Conservation (phyloP, 2,329 filamentous ascomycete species). For the Phialophora expanda region DNA sequence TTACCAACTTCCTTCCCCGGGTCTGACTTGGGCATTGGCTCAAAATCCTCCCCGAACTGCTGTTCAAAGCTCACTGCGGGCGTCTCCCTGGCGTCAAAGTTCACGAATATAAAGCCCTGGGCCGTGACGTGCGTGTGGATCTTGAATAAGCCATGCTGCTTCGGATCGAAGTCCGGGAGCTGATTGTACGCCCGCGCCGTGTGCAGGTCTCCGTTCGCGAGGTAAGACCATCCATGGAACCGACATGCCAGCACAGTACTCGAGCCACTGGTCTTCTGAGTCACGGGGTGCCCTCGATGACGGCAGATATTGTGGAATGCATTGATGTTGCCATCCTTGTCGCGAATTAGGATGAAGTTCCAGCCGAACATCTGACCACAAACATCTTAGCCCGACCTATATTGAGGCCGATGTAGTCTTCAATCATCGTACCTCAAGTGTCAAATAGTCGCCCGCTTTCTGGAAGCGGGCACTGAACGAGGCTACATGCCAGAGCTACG, state of each 20-base stretch:
- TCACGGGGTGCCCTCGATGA: slow-evolving; percentile 63
- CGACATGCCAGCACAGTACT: slow-evolving; percentile 60
- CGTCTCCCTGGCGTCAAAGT: slow-evolving; percentile 55
- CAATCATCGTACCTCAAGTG: slow-evolving; percentile 26
- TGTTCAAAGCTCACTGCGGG: slow-evolving; percentile 60
- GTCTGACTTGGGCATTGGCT: slow-evolving; percentile 40
- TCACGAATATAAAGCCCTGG: slow-evolving; percentile 61
- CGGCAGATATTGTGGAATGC: slow-evolving; percentile 69
- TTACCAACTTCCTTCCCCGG: slow-evolving; percentile 32
- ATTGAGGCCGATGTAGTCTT: background rate
- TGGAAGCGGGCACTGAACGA: slow-evolving; percentile 33
- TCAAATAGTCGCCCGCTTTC: slow-evolving; percentile 35
- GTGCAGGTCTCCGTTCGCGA: slow-evolving; percentile 61
- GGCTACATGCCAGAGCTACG: slow-evolving; percentile 35
- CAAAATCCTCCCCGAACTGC: slow-evolving; percentile 58
- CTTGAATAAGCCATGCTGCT: slow-evolving; percentile 60
- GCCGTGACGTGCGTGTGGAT: slow-evolving; percentile 36
- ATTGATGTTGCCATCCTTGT: slow-evolving; percentile 60
- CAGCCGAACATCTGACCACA: slow-evolving; percentile 51
- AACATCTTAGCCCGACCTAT: background rate
- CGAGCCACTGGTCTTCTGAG: slow-evolving; percentile 43
- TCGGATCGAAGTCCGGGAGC: slow-evolving; percentile 63
- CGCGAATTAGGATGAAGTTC: slow-evolving; percentile 59
- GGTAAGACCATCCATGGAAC: slow-evolving; percentile 69
- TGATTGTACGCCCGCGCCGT: slow-evolving; percentile 65